Conservation (phyloP, 2,329 filamentous ascomycete genomes). For the Dryadomyces quercivorus region DNA sequence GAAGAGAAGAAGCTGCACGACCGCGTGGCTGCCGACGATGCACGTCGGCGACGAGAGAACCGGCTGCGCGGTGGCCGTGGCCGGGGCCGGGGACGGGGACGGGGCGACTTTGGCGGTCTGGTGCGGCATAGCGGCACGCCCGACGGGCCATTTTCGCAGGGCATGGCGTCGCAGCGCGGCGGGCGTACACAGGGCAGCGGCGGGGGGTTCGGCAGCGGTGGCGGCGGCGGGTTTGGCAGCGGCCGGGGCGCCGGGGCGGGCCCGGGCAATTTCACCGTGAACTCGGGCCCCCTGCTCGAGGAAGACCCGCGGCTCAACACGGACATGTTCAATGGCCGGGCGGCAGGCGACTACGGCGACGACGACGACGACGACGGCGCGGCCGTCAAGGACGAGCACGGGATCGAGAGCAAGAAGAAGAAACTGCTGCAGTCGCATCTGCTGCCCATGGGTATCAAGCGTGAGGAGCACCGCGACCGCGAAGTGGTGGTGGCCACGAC, state of each 20-base stretch:
- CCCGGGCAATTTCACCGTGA: not conserved
- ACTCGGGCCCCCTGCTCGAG: constrained; percentile 12
- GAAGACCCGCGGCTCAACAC: constrained; percentile 41
- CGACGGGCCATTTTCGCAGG: constrained; percentile 23
- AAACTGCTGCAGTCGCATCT: constrained; percentile 19
- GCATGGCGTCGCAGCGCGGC: constrained; percentile 11
- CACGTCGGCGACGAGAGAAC: constrained; percentile 14
- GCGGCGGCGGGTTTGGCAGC: constrained; percentile 17
- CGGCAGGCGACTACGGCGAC: constrained; percentile 8
- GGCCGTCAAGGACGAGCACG: constrained; percentile 27
- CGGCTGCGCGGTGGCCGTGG: constrained; percentile 15
- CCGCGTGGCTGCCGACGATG: constrained; percentile 19
- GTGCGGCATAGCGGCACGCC: constrained; percentile 19
- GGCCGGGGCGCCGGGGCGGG: constrained; percentile 8
- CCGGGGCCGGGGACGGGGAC: constrained; percentile 16
- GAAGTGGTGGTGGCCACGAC: constrained; percentile 42
- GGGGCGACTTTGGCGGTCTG: constrained; percentile 15
- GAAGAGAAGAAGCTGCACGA: constrained; percentile 18
- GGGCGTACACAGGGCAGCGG: constrained; percentile 9
- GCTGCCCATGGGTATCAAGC: constrained; percentile 44
- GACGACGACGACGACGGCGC: constrained; percentile 30
- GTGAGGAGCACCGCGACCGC: constrained; percentile 40
- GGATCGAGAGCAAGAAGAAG: constrained; percentile 12
- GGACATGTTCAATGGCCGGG: constrained; percentile 38
- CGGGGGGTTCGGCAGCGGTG: constrained; percentile 9